phyloP scores from a whole-genome alignment of 805 yeast species.

The Ogataea sp. region DNA sequence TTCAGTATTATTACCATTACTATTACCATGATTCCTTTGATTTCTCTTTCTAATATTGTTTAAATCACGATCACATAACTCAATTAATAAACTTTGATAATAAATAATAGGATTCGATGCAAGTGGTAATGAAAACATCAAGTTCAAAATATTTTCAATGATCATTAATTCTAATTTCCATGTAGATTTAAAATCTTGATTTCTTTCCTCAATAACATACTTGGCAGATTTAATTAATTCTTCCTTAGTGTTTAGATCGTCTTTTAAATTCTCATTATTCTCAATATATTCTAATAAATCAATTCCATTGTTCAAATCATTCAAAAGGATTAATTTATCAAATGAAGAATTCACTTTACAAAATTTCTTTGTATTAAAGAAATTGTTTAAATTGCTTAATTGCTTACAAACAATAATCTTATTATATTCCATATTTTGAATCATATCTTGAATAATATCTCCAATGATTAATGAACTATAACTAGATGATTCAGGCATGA shows the following conservation, averaged over 20 bases:
- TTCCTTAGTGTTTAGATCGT: slow-evolving; percentile 12
- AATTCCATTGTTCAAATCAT: slow-evolving; percentile 32
- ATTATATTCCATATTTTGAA: slow-evolving; percentile 80
- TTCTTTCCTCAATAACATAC: slow-evolving; percentile 31
- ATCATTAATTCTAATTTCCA: slow-evolving; percentile 91
- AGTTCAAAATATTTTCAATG: slow-evolving; percentile 70
- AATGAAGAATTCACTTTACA: slow-evolving; percentile 70
- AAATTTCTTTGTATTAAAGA: slow-evolving; percentile 58
- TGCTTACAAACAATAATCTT: slow-evolving; percentile 82
- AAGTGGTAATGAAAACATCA: slow-evolving; percentile 68
- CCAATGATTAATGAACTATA: slow-evolving; percentile 57
- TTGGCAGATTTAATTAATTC: slow-evolving; percentile 25
- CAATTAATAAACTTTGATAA: slow-evolving; percentile 77
- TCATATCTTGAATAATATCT: slow-evolving; percentile 67
- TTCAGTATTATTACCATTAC: slow-evolving; percentile 4
- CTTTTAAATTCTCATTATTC: slow-evolving; percentile 19
- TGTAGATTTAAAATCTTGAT: slow-evolving; percentile 42
- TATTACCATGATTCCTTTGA: background rate
- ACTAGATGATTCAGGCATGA: slow-evolving; percentile 49
- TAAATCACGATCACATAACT: slow-evolving; percentile 78
- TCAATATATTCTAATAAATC: slow-evolving; percentile 23
- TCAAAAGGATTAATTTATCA: slow-evolving; percentile 47
- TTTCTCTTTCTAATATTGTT: slow-evolving; percentile 24
- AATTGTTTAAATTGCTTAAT: slow-evolving; percentile 63
- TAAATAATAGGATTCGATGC: slow-evolving; percentile 64